A percentile compares a stretch with the other conserved stretches of the same genome.
Conservation (phyloP, 2,329 filamentous ascomycete species). For the Fusarium nematophilum region DNA sequence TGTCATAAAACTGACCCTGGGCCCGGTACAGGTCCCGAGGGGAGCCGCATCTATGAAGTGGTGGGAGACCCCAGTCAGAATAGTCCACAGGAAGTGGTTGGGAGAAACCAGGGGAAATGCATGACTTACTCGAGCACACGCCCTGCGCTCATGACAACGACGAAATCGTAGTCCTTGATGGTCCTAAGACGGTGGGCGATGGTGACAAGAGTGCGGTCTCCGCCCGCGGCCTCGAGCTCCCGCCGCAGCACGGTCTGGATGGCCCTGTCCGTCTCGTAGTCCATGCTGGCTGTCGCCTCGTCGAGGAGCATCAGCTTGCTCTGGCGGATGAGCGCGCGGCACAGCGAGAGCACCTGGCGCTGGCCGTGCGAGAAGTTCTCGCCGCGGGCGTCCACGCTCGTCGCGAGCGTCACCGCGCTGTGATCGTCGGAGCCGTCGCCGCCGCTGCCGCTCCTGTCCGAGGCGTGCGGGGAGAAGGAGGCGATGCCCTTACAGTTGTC, state of each 20-base stretch:
- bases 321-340: slow-evolving; percentile 64
- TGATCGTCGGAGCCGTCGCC: slow-evolving; percentile 21
- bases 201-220: slow-evolving; percentile 65
- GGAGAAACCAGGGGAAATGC: background rate
- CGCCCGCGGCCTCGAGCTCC: slow-evolving; percentile 58
- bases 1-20: slow-evolving; percentile 62
- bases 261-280: slow-evolving; percentile 66
- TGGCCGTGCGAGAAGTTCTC: slow-evolving; percentile 69
- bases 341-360: slow-evolving; percentile 68
- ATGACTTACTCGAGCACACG: slow-evolving; percentile 62
- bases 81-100: background rate
- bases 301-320: slow-evolving; percentile 68
- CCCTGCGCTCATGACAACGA: slow-evolving; percentile 68
- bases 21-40: slow-evolving; percentile 59
- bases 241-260: slow-evolving; percentile 65
- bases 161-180: slow-evolving; percentile 69
- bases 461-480: slow-evolving; percentile 58
- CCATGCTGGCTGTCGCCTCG: slow-evolving; percentile 70
- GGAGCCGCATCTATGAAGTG: slow-evolving; percentile 54
- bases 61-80: slow-evolving; percentile 8
- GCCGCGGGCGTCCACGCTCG: slow-evolving; percentile 62
- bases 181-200: slow-evolving; percentile 69
- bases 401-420: slow-evolving; percentile 52
- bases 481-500: slow-evolving; percentile 71
- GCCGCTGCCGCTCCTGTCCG: slow-evolving; percentile 46